phyloP scores from a whole-genome alignment of 177 flowering plant species.

The Tripterygium wilfordii region DNA sequence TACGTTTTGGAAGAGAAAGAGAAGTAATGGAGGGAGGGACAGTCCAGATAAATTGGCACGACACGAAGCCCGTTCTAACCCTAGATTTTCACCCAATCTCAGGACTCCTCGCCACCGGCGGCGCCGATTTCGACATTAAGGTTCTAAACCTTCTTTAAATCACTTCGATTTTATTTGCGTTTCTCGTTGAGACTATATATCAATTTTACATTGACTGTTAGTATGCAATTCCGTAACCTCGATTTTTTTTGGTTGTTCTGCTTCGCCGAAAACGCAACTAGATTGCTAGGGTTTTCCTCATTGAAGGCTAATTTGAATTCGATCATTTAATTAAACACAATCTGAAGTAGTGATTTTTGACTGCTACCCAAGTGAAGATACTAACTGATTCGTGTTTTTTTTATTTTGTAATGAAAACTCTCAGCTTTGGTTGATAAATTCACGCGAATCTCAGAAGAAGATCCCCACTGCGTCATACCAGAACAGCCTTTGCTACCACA shows the following conservation, averaged over 20 bases:
- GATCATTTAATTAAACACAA: no score
- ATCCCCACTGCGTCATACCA: conserved; percentile 69
- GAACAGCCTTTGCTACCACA: conserved; percentile 75
- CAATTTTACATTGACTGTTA: no score
- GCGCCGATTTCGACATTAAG: conserved; percentile 94
- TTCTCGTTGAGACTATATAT: neutral
- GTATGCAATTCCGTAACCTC: no score
- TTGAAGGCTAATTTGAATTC: no score
- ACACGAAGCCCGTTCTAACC: conserved; percentile 79
- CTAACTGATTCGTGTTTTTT: neutral
- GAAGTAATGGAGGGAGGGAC: conserved; percentile 80
- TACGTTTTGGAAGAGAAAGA: neutral
- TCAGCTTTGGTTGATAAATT: conserved; percentile 71
- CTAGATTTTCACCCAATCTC: conserved; percentile 86
- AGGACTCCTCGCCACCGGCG: conserved; percentile 87
- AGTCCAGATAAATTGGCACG: conserved; percentile 96
- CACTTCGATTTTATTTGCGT: neutral
- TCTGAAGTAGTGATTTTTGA: no score
- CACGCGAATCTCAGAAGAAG: conserved; percentile 54
- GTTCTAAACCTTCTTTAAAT: conserved; percentile 19
- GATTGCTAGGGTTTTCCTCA: no score
- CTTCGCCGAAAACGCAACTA: no score
- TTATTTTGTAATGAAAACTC: neutral
- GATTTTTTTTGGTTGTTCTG: no score
- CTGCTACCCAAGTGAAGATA: no score